A percentile compares a stretch with the other conserved stretches of the same genome.
phyloP scores from a whole-genome alignment of 2,329 filamentous ascomycete genomes.

The Fusarium denticulatum region DNA sequence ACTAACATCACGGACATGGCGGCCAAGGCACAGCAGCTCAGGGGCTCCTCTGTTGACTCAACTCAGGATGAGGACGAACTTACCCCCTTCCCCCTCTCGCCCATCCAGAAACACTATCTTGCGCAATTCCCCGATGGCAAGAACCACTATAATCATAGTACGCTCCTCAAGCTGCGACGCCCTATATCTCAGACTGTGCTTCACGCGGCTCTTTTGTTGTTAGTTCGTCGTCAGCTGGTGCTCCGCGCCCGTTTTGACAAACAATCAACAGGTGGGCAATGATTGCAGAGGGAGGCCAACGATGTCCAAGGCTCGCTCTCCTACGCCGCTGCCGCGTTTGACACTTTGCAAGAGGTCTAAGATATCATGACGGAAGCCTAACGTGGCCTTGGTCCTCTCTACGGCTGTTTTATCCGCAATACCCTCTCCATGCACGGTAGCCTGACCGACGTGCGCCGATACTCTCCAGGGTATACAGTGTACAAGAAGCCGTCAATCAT shows the following conservation, averaged over 20 bases:
- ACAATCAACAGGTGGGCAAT: not conserved
- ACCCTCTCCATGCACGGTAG: too few relatives aligned
- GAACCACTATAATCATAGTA: not conserved
- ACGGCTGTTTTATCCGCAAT: too few relatives aligned
- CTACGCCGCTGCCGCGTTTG: too few relatives aligned
- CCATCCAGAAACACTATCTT: not conserved
- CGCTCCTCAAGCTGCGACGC: not conserved
- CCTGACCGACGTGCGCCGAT: not conserved
- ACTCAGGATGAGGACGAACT: not conserved
- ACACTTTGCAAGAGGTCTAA: too few relatives aligned
- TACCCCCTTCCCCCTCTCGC: not conserved
- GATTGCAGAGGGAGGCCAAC: not conserved
- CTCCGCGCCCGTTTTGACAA: not conserved
- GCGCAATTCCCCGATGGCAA: not conserved
- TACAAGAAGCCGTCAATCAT: too few relatives aligned
- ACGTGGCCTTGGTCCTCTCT: too few relatives aligned
- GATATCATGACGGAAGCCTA: too few relatives aligned
- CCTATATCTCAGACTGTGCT: not conserved
- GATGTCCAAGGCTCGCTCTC: too few relatives aligned
- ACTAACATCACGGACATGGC: not conserved
- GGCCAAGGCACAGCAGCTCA: not conserved
- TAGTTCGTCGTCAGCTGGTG: not conserved
- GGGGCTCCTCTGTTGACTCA: not conserved
- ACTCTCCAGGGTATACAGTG: too few relatives aligned
- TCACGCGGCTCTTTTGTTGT: not conserved